Evolutionary conservation across 768 basidiomycete genomes (phyloP).

Genomic region (Rhizopogon salebrosus): DNA sequence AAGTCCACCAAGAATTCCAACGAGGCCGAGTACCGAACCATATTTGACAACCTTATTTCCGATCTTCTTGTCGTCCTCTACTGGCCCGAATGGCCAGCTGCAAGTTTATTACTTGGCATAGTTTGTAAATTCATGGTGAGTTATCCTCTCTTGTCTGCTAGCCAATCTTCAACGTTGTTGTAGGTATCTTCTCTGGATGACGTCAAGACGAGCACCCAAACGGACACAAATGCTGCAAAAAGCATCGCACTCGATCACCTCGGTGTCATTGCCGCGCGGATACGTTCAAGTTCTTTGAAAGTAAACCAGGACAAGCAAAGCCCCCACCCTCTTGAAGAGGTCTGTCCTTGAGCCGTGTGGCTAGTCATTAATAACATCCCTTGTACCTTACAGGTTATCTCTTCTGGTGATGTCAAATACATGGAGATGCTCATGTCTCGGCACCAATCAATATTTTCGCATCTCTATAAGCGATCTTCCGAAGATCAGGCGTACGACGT

Average conservation of each 20-base stretch:
- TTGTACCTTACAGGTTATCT: conserved; percentile 41
- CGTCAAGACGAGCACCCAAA: conserved; percentile 55
- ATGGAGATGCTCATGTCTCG: conserved; percentile 55
- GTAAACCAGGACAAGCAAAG: conserved; percentile 28
- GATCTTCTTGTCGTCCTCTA: conserved; percentile 86
- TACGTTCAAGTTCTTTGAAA: conserved; percentile 54
- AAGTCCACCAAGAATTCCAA: conserved; percentile 88
- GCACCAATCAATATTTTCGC: conserved; percentile 60
- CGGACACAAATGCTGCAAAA: conserved; percentile 82
- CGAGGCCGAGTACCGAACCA: conserved; percentile 89
- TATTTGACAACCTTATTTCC: conserved; percentile 86
- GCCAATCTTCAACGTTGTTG: background rate
- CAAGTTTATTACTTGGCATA: conserved; percentile 73
- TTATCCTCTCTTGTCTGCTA: background rate
- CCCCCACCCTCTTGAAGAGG: conserved; percentile 70
- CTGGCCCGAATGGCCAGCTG: conserved; percentile 98
- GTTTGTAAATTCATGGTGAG: conserved; percentile 82
- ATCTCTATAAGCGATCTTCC: conserved; percentile 65
- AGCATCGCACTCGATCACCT: conserved; percentile 90
- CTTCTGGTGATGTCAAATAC: conserved; percentile 40
- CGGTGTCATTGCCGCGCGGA: conserved; percentile 83
- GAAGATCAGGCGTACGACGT: conserved; percentile 84
- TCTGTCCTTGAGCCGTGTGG: conserved; percentile 17
- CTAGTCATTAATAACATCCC: background rate
- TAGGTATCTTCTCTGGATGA: conserved; percentile 85